A percentile compares a stretch with the other conserved stretches of the same genome.
These are phyloP conservation scores for Penicillium nordicum DNA, from an alignment of 2,329 filamentous ascomycete genomes.

Conservation along the genomic window DNA sequence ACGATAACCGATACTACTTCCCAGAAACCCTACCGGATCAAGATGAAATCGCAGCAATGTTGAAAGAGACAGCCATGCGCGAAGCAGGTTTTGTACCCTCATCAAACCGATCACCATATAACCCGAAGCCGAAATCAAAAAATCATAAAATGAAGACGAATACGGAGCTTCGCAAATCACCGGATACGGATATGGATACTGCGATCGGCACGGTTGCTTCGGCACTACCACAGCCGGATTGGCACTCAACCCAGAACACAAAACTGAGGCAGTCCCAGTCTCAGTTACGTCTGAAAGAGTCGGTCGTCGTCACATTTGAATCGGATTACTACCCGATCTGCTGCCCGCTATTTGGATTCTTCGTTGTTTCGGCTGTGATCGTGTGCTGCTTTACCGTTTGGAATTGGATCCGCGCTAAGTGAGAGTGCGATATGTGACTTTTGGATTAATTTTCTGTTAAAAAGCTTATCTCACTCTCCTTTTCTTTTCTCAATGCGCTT, in stretches of 20 bases:
- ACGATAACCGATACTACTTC: constrained; percentile 16
- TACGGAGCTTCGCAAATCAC: constrained; percentile 6
- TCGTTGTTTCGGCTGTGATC: constrained; percentile 2
- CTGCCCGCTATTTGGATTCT: constrained; percentile 4
- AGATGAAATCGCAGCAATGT: constrained; percentile 9
- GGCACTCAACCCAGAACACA: not conserved
- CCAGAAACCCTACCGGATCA: constrained; percentile 17
- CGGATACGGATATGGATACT: constrained; percentile 8
- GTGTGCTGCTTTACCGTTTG: constrained; percentile 9
- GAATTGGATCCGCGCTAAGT: constrained; percentile 1
- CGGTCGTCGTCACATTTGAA: not conserved
- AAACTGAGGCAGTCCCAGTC: not conserved
- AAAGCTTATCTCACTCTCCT: not conserved
- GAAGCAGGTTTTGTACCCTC: constrained; percentile 13
- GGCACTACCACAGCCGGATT: not conserved
- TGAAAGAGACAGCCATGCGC: constrained; percentile 9
- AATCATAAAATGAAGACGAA: not conserved
- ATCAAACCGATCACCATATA: not conserved
- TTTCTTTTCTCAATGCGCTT: not conserved
- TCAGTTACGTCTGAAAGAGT: not conserved
- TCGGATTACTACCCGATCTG: not conserved
- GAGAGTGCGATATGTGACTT: not conserved
- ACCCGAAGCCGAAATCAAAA: not conserved
- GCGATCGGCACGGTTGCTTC: constrained; percentile 15
- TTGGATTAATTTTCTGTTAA: not conserved